Base-by-base conservation (phyloP, 2,329 filamentous ascomycete species). In the Neurospora crassa region DNA sequence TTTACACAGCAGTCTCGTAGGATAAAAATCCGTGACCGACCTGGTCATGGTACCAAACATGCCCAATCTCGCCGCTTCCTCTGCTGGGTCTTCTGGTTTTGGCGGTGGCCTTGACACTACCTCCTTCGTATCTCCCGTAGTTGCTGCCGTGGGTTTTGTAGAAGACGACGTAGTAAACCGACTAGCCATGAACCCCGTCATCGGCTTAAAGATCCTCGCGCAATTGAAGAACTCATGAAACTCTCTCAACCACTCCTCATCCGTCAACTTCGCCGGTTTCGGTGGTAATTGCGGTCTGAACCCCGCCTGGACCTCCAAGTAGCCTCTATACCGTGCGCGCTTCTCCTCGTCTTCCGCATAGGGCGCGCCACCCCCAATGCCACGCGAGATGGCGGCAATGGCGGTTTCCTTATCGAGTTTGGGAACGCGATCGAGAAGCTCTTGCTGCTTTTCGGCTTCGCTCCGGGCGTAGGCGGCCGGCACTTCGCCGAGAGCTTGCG, bases 11-110 rank as follows among this genome's bases (percentile, higher is more conserved):
- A 99, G 82, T 70, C 94, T 86, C 1, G 91, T 90, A 0, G 96
- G 96, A 76, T 90, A 90, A 80, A 97, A 98, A 5, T 90, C 87
- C 8, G 88, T 80, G 0, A 86, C 84, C 29, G 86, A 89, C 73
- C 96, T 86, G 3, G 96, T 99, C 88, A 98, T 87, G 16, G 89
- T 86, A 0, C 96, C 96, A 81, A 94, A 97, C 94, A 98, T 97
- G 71, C 93, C 94, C 78, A 97, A 83, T 77, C 87, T 92, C 8
- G 96, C 96, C 1, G 96, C 96, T 76, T 93, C 90, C 78, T 94
- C 91, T 12, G 93, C 93, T 0, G 94, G 91, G 77, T 97, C 92
- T 73, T 89, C 85, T 3, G 86, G 85, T 76, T 90, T 93, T 34
- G 82, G 79, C 10, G 81, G 76, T 0, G 84, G 83, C 71, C 83